These are phyloP conservation scores for Eucalyptus globulus DNA, from an alignment of 345 rosid species.

Conservation along the genomic window DNA sequence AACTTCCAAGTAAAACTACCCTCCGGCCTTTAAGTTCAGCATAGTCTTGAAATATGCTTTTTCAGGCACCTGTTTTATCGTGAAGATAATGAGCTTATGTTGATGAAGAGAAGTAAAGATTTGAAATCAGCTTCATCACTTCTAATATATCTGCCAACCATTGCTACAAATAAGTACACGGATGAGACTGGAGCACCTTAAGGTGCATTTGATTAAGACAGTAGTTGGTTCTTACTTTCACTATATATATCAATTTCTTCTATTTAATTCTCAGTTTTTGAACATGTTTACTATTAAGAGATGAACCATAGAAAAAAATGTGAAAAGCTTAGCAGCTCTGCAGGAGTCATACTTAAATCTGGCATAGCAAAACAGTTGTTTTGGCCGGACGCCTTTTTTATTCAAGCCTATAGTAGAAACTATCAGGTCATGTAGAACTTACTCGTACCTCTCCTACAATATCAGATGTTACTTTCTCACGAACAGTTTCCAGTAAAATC, in stretches of 20 bases:
- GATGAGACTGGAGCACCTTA: background rate
- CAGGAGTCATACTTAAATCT: background rate
- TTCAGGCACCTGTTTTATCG: constrained; percentile 3
- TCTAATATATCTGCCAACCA: background rate
- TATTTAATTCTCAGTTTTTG: background rate
- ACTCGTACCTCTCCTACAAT: background rate
- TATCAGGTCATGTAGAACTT: background rate
- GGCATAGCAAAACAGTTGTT: background rate
- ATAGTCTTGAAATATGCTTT: constrained; percentile 9
- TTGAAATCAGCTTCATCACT: background rate
- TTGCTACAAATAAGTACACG: background rate
- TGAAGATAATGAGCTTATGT: background rate
- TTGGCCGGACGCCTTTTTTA: background rate
- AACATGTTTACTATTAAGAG: background rate
- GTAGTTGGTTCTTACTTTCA: background rate
- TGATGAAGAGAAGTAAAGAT: background rate
- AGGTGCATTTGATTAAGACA: background rate
- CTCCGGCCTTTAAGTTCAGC: constrained; percentile 4
- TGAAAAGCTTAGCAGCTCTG: background rate
- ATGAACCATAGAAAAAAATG: background rate
- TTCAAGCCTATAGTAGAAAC: background rate
- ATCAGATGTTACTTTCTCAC: constrained; percentile 16
- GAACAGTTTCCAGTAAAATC: constrained; percentile 21
- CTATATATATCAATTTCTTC: background rate
- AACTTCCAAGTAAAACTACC: constrained; percentile 23